These are phyloP conservation scores for Excoecaria cochinchinensis DNA, from an alignment of 345 rosid genomes.

Conservation along the genomic window DNA sequence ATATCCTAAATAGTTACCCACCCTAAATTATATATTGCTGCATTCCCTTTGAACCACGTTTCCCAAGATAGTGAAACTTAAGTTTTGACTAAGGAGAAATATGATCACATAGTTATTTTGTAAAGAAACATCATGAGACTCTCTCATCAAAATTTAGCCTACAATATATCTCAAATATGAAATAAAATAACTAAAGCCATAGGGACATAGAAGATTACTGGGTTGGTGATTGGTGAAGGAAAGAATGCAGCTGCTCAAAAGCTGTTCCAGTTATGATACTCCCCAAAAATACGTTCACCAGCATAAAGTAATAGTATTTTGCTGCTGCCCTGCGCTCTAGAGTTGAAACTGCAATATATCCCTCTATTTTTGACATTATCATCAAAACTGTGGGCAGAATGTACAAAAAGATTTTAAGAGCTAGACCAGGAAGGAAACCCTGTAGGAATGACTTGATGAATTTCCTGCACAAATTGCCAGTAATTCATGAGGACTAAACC, in stretches of 20 bases:
- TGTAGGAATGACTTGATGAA: slow-evolving; percentile 94
- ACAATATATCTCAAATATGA: neutral
- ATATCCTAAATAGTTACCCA: neutral
- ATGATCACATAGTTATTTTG: neutral
- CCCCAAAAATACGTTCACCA: slow-evolving; percentile 96
- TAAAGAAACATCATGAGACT: neutral
- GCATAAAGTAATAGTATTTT: slow-evolving; percentile 89
- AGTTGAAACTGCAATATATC: slow-evolving; percentile 71
- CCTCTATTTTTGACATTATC: slow-evolving; percentile 95
- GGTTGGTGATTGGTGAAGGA: slow-evolving; percentile 86
- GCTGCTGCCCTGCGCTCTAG: slow-evolving; percentile 85
- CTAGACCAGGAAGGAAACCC: slow-evolving; percentile 96
- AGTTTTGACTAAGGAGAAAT: neutral
- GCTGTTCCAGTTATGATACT: slow-evolving; percentile 94
- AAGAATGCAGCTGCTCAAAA: slow-evolving; percentile 79
- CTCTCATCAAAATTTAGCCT: neutral
- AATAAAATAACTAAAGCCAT: slow-evolving; percentile 7
- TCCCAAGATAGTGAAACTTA: neutral
- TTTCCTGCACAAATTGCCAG: slow-evolving; percentile 48
- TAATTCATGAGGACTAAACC: neutral
- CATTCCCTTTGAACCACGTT: neutral
- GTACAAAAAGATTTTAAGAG: slow-evolving; percentile 77
- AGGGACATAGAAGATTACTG: slow-evolving; percentile 49
- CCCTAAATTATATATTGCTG: neutral
- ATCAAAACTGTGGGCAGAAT: slow-evolving; percentile 71